Base-by-base conservation (phyloP, 768 basidiomycete genomes). In the Arthromyces matolae region DNA sequence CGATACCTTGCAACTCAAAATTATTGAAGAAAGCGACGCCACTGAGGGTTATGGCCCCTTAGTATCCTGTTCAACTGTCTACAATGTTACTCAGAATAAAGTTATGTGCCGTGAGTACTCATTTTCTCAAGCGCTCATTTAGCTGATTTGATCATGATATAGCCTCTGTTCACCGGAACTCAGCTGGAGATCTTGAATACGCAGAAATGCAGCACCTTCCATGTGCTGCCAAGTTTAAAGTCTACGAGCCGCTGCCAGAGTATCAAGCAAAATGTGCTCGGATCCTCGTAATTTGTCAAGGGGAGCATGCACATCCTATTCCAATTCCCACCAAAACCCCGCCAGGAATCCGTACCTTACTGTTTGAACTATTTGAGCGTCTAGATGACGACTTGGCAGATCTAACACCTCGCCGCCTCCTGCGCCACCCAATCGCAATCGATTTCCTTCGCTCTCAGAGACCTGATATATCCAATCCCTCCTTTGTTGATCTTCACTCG, bases 291-390 rank as follows among this genome's bases (percentile, higher is more conserved):
- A 44, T 42, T 2, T 10, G 3, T 19, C 18, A 35, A 14, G 56
- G 54, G n/a, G 23, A 20, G 9, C 61, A 63, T 38, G 2, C 34
- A 12, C 61, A 63, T 42, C 55, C 56, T 6, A 49, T 58, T 32
- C 61, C 61, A 7, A 32, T 60, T 18, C 60, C 61, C 4, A 12
- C 10, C 6, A 61, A 58, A 35, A 60, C 55, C 8, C 63, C 62
- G 1, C 44, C 47, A 4, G 8, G 10, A 0, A 34, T 63, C 10
- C 29, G 27, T 6, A 6, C 59, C 5, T 50, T 43, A 0, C 29
- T 50, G 13, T 57, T 60, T 34, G 29, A 14, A 8, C 29, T 31
- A 31, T 14, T 31, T 8, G 29, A 31, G 14, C 8, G 14, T 31
- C 14, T 31, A 31, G 29, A 31, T 8, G 14, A 8, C 14, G 29